phyloP scores from a whole-genome alignment of 768 basidiomycete genomes.

The Lactarius evosmus region DNA sequence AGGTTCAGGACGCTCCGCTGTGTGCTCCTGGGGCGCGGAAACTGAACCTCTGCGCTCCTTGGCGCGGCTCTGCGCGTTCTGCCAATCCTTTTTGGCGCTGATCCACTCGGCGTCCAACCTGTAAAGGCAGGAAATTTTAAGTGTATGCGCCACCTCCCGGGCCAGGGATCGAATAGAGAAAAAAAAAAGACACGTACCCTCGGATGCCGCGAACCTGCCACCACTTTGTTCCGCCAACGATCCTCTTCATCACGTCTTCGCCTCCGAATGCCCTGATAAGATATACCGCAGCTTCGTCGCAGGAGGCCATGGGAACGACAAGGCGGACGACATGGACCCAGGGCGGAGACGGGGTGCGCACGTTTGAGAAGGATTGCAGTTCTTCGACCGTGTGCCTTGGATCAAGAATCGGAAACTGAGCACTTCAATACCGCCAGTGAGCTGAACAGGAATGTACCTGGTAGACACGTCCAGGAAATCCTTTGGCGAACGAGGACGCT shows the following conservation, averaged over 20 bases:
- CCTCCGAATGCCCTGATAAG: constrained; percentile 83
- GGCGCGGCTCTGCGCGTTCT: constrained; percentile 56
- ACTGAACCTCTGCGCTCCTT: constrained; percentile 32
- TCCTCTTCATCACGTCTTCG: constrained; percentile 60
- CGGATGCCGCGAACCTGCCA: constrained; percentile 90
- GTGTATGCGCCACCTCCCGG: not conserved
- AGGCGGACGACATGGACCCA: constrained; percentile 73
- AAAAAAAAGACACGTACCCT: constrained; percentile 51
- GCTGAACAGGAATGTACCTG: constrained; percentile 44
- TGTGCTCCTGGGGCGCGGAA: not conserved
- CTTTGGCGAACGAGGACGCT: constrained; percentile 36
- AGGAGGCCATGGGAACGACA: constrained; percentile 68
- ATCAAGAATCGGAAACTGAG: constrained; percentile 1
- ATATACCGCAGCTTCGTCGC: constrained; percentile 67
- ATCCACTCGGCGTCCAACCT: constrained; percentile 90
- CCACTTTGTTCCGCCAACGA: constrained; percentile 93
- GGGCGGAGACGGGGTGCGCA: constrained; percentile 79
- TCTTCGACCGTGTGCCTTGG: constrained; percentile 81
- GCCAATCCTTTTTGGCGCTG: constrained; percentile 78
- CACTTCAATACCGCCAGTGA: not conserved
- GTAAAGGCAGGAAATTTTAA: constrained; percentile 20
- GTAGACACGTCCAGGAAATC: constrained; percentile 73
- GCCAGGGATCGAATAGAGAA: not conserved
- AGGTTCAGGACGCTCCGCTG: not conserved
- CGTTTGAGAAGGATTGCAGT: constrained; percentile 76